Evolutionary conservation across 306 rosid genomes (phyloP).

Genomic region (Ammopiptanthus mongolicus): DNA sequence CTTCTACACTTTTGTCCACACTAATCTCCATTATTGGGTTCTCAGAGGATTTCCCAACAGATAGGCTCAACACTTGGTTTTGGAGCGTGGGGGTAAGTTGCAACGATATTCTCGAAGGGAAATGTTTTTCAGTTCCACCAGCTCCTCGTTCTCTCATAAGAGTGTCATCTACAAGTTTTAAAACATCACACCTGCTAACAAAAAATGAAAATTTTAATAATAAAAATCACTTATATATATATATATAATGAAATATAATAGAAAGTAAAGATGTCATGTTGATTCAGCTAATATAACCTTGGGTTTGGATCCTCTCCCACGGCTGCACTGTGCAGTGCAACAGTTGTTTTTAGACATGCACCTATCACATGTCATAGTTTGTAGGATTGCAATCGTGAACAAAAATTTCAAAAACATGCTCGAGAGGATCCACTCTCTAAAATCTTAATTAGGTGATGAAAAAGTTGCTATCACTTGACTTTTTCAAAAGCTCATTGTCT

Average conservation of each 20-base stretch:
- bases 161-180: slow-evolving; percentile 57
- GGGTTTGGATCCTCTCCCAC: too few relatives aligned
- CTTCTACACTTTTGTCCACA: slow-evolving; percentile 60
- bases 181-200: slow-evolving; percentile 55
- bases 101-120: slow-evolving; percentile 73
- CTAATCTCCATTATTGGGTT: slow-evolving; percentile 67
- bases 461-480: too few relatives aligned
- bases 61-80: slow-evolving; percentile 54
- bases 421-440: too few relatives aligned
- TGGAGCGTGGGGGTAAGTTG: slow-evolving; percentile 75
- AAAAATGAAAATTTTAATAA: neutral
- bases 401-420: too few relatives aligned
- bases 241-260: neutral
- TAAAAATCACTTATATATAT: neutral
- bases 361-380: too few relatives aligned
- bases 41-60: slow-evolving; percentile 82
- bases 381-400: too few relatives aligned
- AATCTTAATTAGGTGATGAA: too few relatives aligned
- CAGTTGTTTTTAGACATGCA: too few relatives aligned
- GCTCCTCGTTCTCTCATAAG: slow-evolving; percentile 69
- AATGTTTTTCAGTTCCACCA: slow-evolving; percentile 70
- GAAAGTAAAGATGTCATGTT: neutral
- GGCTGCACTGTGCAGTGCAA: too few relatives aligned
- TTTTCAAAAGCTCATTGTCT: too few relatives aligned
- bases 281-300: too few relatives aligned